phyloP scores from a whole-genome alignment of 306 rosid genomes.

The Mimosa bimucronata region DNA sequence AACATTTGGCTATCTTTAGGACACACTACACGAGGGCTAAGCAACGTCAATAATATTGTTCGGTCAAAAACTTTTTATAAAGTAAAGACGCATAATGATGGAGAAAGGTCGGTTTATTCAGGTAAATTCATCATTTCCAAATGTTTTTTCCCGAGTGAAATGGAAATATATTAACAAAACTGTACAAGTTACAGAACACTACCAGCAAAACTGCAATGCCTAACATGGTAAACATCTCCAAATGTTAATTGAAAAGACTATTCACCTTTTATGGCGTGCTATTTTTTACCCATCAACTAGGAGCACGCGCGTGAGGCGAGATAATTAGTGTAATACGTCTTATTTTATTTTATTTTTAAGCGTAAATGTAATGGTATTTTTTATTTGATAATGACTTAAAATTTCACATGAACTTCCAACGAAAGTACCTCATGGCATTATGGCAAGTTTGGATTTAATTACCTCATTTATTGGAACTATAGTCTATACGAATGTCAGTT shows the following conservation, averaged over 20 bases:
- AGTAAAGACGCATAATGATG: neutral
- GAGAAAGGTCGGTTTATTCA: slow-evolving; percentile 30
- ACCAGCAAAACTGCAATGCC: no score
- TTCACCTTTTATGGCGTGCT: neutral
- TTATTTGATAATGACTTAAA: neutral
- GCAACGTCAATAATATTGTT: neutral
- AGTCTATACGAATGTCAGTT: neutral
- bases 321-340: neutral
- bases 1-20: neutral
- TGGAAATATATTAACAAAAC: no score
- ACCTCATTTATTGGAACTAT: neutral
- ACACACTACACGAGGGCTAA: neutral
- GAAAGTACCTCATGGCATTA: neutral
- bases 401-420: neutral
- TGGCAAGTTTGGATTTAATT: no score
- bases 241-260: neutral
- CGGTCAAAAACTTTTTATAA: slow-evolving; percentile 30
- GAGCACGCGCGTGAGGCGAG: neutral
- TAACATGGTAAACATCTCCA: no score
- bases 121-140: slow-evolving; percentile 19
- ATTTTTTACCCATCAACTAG: neutral
- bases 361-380: neutral
- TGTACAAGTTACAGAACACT: no score
- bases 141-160: no score
- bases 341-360: neutral